A percentile compares a stretch with the other conserved stretches of the same genome.
Conservation (phyloP, 208 protist species). For the Wallacemonas collosoma region DNA sequence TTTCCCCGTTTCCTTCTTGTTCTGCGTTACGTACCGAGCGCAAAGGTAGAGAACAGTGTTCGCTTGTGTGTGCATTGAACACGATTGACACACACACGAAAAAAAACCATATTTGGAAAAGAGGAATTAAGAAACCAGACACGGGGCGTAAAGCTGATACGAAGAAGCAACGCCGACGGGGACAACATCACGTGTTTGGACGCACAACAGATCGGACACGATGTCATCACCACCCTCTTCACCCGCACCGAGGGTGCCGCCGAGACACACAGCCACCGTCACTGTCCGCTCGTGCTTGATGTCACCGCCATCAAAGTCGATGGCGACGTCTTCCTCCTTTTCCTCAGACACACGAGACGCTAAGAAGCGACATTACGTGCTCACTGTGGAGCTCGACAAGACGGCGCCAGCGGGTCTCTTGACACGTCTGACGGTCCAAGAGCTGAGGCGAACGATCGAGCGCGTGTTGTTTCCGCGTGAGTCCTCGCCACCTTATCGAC, state of each 20-base stretch:
- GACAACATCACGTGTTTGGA: no score
- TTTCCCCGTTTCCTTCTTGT: no score
- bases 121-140: no score
- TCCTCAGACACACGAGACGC: not conserved
- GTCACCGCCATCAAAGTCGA: not conserved
- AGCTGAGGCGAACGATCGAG: constrained; percentile 6
- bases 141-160: no score
- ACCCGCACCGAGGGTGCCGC: not conserved
- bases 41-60: no score
- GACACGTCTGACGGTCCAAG: not conserved
- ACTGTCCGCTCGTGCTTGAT: not conserved
- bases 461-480: constrained; percentile 6
- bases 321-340: not conserved
- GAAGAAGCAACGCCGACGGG: no score
- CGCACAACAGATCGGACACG: no score
- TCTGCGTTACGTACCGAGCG: no score
- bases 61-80: no score
- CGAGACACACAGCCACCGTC: constrained; percentile 1
- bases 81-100: no score
- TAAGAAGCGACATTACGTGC: constrained; percentile 6
- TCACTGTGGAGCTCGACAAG: constrained; percentile 15
- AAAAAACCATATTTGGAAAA: no score
- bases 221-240: not conserved
- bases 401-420: not conserved
- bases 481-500: not conserved